Conservation (phyloP, 306 rosid genomes). For the Clitoria ternatea region DNA sequence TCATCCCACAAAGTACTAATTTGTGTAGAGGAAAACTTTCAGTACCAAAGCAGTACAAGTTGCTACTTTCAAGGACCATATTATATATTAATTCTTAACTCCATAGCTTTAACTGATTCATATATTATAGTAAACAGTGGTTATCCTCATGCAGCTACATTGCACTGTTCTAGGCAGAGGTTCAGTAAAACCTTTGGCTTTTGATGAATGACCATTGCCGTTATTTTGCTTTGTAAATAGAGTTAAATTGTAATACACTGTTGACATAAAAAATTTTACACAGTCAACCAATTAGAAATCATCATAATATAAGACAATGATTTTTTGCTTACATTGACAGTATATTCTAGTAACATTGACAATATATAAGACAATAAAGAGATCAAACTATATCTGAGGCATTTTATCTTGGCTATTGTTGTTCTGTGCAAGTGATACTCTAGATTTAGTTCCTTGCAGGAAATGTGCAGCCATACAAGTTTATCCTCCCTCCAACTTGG, state of each 20-base stretch:
- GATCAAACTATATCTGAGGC: neutral
- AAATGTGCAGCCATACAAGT: slow-evolving; percentile 95
- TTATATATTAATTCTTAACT: no score
- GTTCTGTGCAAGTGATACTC: slow-evolving; percentile 45
- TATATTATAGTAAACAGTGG: neutral
- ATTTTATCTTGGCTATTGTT: neutral
- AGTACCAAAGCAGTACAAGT: neutral
- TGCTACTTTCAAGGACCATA: neutral
- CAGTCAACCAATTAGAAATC: no score
- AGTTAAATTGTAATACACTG: no score
- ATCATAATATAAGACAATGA: no score
- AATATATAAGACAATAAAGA: no score
- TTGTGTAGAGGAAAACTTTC: neutral
- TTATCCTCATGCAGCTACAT: neutral
- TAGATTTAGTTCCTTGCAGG: slow-evolving; percentile 81
- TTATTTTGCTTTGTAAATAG: neutral
- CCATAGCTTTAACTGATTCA: neutral
- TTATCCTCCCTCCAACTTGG: slow-evolving; percentile 89
- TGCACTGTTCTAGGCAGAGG: neutral
- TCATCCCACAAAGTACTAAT: neutral
- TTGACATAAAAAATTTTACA: no score
- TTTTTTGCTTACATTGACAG: no score
- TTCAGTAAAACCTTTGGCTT: neutral
- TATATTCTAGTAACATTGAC: no score
- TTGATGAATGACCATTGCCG: neutral